Evolutionary conservation across 164 flowering plant genomes (phyloP), one percentile per base, ranked within the genome.

Genomic region (Aristolochia contorta): DNA sequence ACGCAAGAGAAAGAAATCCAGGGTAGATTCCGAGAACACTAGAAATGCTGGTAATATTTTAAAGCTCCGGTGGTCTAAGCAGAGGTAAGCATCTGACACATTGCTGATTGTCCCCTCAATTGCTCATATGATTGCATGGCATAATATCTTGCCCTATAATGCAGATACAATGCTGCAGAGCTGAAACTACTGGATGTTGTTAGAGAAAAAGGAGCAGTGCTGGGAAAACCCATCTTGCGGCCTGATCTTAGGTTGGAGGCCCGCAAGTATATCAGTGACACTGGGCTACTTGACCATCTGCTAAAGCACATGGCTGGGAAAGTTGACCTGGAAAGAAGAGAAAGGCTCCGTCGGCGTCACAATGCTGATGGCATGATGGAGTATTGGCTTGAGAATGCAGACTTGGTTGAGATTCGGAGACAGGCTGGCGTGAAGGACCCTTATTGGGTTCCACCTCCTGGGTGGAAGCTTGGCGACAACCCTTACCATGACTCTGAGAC

Each of bases 341-440:
- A 85, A 48, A 61, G 98, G 63, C 87, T 91, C 61, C 65, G 84
- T 45, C 61, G 98, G 69, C 66, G 92, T 43, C 94, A 85, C 69
- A 91, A 87, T 63, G 78, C 91, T 0, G 87, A 85, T 7, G 98
- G 98, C 0, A 85, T 80, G 27, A 91, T 91, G 95, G 98, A 91
- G 75, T 91, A 91, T 33, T 91, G 96, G 96, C 59, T 91, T 48
- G 97, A 91, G 71, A 73, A 70, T 41, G 85, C 90, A 45, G 85
- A 85, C 52, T 66, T 89, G 59, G 71, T 82, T 23, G 56, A 79
- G 10, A 61, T 85, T 1, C 66, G 98, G 64, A 79, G 71, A 63
- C 80, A 82, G 24, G 98, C 92, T 43, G 96, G 96, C 4, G 82
- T 89, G 3, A 63, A 74, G 10, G 96, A 91, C 50, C 89, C 91